These are phyloP conservation scores for Tulasnella sp. DNA, from an alignment of 768 basidiomycete genomes.

Conservation along the genomic window DNA sequence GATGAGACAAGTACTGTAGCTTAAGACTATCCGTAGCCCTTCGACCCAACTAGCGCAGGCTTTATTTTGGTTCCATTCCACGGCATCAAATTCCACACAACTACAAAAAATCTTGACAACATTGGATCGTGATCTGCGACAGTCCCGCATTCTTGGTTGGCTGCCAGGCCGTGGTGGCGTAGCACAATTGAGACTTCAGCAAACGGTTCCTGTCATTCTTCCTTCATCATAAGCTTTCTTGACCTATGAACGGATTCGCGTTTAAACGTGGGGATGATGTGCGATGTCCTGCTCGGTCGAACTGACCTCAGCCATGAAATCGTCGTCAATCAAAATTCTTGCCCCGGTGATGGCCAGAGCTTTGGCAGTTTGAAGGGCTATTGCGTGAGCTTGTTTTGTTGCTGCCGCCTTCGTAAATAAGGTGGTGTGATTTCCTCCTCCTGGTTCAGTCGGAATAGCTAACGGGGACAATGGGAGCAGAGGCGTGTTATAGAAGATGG, in stretches of 20 bases:
- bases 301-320: slow-evolving; percentile 50
- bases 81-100: background rate
- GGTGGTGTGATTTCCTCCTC: slow-evolving; percentile 72
- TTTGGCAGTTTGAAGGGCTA: slow-evolving; percentile 58
- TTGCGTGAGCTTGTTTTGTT: slow-evolving; percentile 53
- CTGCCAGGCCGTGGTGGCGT: too few relatives aligned
- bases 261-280: background rate
- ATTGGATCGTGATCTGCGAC: too few relatives aligned
- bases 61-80: background rate
- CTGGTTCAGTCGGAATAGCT: slow-evolving; percentile 67
- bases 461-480: background rate
- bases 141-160: too few relatives aligned
- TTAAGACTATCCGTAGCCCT: background rate
- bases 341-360: slow-evolving; percentile 64
- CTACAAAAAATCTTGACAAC: too few relatives aligned
- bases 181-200: background rate
- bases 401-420: slow-evolving; percentile 61
- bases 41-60: background rate
- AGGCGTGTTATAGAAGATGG: background rate
- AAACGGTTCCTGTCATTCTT: background rate
- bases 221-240: slow-evolving; percentile 7
- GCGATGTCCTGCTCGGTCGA: background rate
- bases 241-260: background rate
- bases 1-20: background rate
- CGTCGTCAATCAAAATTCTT: slow-evolving; percentile 59